Evolutionary conservation across 2,329 filamentous ascomycete species (phyloP), one percentile per base, ranked within the genome.

Genomic region (Fusarium ramigenum): DNA sequence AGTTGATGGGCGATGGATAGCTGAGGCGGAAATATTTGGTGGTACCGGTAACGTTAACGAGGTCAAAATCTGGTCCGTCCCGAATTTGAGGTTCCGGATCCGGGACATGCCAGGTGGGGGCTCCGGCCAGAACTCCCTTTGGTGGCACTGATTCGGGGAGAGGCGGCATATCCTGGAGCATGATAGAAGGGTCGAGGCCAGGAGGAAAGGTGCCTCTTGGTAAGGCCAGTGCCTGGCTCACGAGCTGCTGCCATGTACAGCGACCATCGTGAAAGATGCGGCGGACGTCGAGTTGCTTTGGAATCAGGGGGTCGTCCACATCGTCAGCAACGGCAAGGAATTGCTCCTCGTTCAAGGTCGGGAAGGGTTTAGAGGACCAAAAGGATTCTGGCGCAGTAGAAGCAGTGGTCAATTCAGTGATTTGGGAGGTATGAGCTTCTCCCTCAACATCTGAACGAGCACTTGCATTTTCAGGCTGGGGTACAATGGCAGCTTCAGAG

Each of bases 11-110:
- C 14, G 69, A 66, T 39, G 75, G 71, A 40, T 77, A 77, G 34
- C 56, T 53, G 36, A 78, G 76, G n/a, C 76, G 76, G 50, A 77
- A 78, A 53, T 78, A 78, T 42, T 78, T 78, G 44, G 76, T 75
- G 37, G 67, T 73, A 43, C 76, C 76, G 40, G 72, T 68, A 39
- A 78, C 69, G 15, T 66, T 66, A 44, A 72, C 58, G 25, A 78
- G 75, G 58, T 78, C 69, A 14, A 78, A 54, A 44, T 67, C 66
- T 34, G 43, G 34, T 19, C 53, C 63, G 61, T 42, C 58, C 58
- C 32, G 46, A 52, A 54, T 49, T 30, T 58, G 37, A 36, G 66
- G 67, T 49, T 76, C 76, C 44, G 76, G 74, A 30, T 77, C 74
- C 61, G 76, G 76, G 40, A 78, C 73, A 28, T 64, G 36, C 76